Conservation (phyloP, 371 early-diverging fungal genomes). For the Mortierella polycephala region DNA sequence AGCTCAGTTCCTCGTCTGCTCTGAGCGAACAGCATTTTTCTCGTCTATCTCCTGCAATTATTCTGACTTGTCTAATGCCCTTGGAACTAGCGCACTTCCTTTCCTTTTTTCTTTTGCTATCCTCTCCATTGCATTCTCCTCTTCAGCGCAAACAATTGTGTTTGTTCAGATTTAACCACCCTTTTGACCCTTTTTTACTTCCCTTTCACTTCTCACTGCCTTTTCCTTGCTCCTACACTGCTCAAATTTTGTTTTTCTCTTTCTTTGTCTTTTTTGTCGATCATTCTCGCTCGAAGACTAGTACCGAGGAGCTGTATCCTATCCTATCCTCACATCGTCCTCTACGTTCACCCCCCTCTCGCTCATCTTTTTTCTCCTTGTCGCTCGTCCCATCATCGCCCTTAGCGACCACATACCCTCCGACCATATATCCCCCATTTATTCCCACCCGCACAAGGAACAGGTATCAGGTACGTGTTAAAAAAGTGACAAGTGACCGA, state of each 20-base stretch:
- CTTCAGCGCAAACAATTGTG: constrained; percentile 14
- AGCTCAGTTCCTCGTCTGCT: too few relatives aligned
- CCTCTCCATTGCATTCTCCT: constrained; percentile 2
- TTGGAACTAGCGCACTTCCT: background rate
- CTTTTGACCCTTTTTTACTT: constrained; percentile 17
- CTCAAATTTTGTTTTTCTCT: background rate
- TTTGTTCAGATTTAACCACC: constrained; percentile 1
- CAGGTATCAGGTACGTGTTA: background rate
- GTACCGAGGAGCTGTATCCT: constrained; percentile 21
- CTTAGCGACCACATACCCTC: background rate
- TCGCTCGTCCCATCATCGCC: background rate
- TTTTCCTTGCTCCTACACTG: background rate
- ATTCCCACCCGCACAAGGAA: background rate
- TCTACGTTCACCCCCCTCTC: background rate
- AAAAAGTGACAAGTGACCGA: background rate
- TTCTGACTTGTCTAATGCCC: background rate
- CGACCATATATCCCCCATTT: background rate
- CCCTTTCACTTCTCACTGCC: background rate
- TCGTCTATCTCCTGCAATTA: background rate
- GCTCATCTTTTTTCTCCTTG: constrained; percentile 1
- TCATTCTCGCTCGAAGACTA: constrained; percentile 3
- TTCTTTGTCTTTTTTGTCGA: constrained; percentile 7
- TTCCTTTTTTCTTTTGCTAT: constrained; percentile 8
- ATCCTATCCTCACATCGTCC: constrained; percentile 15
- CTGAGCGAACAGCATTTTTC: background rate